phyloP scores from a whole-genome alignment of 768 basidiomycete species.

The Lentinula lateritia region DNA sequence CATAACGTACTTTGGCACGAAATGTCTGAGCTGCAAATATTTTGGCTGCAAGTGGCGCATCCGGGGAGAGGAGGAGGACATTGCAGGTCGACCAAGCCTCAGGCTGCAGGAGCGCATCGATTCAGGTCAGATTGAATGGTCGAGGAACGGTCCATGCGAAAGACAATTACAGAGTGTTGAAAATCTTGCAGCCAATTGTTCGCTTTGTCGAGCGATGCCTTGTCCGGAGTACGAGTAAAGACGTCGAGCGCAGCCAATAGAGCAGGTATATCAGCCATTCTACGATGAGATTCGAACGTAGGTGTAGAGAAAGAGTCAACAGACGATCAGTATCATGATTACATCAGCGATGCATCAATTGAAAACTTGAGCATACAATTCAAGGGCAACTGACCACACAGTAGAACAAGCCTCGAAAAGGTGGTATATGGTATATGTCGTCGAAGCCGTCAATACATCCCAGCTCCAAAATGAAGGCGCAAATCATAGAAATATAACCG shows the following conservation, averaged over 20 bases:
- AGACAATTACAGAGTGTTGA: conserved; percentile 95
- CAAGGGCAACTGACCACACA: conserved; percentile 12
- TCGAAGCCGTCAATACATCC: conserved; percentile 25
- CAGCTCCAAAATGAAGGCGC: conserved; percentile 34
- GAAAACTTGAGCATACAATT: conserved; percentile 8
- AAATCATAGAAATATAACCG: conserved; percentile 39
- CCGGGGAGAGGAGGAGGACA: conserved; percentile 76
- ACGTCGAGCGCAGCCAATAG: conserved; percentile 75
- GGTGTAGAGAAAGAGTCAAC: background rate
- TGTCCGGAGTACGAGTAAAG: conserved; percentile 79
- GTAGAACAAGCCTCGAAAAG: conserved; percentile 7
- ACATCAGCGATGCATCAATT: background rate
- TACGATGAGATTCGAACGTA: conserved; percentile 9
- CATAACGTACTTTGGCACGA: conserved; percentile 73
- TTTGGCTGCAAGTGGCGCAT: conserved; percentile 75
- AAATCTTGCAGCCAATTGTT: conserved; percentile 98
- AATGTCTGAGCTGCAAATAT: conserved; percentile 97
- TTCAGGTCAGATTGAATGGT: conserved; percentile 59
- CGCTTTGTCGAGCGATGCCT: conserved; percentile 74
- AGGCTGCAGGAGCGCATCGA: conserved; percentile 68
- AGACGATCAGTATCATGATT: background rate
- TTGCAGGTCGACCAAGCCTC: conserved; percentile 98
- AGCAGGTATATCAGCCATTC: conserved; percentile 67
- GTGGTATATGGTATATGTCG: conserved; percentile 39
- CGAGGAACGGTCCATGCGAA: conserved; percentile 64